Evolutionary conservation across 2,329 filamentous ascomycete species (phyloP), one percentile per base, ranked within the genome.

Genomic region (Trichoderma semiorbis): DNA sequence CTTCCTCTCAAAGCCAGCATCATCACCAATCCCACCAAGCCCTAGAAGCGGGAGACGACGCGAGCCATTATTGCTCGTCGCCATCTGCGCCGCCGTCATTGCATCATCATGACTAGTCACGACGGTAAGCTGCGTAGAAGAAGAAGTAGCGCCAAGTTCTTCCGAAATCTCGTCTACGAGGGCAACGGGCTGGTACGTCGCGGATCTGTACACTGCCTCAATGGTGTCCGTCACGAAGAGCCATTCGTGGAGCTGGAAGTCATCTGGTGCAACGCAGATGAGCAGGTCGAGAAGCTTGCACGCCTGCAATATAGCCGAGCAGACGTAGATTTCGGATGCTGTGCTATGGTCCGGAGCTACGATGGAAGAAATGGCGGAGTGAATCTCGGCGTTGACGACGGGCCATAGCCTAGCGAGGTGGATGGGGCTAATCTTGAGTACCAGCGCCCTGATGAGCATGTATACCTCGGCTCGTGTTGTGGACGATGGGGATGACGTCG

Each of bases 201-300:
- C 83, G 0, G 93, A 91, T 14, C 93, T 90, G 81, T 99, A 97
- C 39, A 99, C 93, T 1, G 96, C 95, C 77, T 99, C 96, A 74
- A 98, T 95, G 16, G 95, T 98, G 81, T 99, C 96, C 2, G 94
- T 97, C 70, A 99, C 91, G 80, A 97, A 99, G 5, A 98, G 89
- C 96, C 96, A 99, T 84, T 98, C 94, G 77, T 97, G 92, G n/a
- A 98, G 88, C 81, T 98, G 96, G 82, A 98, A 99, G 80, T 99
- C 96, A 76, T 99, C 96, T 0, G 95, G 95, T 5, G 93, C 92
- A 8, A 95, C 86, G 57, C 94, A 91, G 16, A 98, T 88, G n/a
- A 99, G 85, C 24, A 94, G 85, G 78, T 99, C 96, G 4, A 99
- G 87, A 3, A 99, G 87, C 79, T 98, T 99, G 83, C 95, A 98